A percentile compares a stretch with the other conserved stretches of the same genome.
Evolutionary conservation across 1,284 basidiomycete genomes (phyloP).

Genomic region (Singerocomus rubriflavus): DNA sequence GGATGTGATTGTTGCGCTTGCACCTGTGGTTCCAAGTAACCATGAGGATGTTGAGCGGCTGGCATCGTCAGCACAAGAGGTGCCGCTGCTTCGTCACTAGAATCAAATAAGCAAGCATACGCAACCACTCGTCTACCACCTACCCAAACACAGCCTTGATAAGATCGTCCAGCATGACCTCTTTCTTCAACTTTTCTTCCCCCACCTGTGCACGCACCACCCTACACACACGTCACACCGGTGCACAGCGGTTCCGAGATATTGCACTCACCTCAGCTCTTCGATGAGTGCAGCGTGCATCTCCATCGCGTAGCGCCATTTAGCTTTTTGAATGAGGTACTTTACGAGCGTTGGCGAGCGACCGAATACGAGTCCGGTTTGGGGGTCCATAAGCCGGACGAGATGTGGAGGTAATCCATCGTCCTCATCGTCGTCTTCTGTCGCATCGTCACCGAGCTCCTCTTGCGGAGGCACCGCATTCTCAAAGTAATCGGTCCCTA

Average conservation of each 20-base stretch:
- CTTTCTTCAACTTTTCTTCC: slow-evolving; percentile 52
- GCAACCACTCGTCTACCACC: slow-evolving; percentile 11
- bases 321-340: slow-evolving; percentile 79
- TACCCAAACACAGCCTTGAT: slow-evolving; percentile 54
- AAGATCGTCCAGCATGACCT: slow-evolving; percentile 51
- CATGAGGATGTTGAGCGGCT: slow-evolving; percentile 3
- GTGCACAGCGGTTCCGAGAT: too few relatives aligned
- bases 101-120: not conserved
- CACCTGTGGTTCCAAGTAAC: slow-evolving; percentile 10
- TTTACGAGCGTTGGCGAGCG: slow-evolving; percentile 59
- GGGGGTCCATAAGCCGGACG: slow-evolving; percentile 44
- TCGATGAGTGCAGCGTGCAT: slow-evolving; percentile 61
- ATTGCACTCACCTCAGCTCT: slow-evolving; percentile 46
- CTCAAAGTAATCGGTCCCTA: slow-evolving; percentile 31
- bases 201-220: slow-evolving; percentile 50
- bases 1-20: slow-evolving; percentile 12
- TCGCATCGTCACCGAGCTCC: slow-evolving; percentile 22
- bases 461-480: slow-evolving; percentile 12
- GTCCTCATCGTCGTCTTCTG: slow-evolving; percentile 32
- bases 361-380: slow-evolving; percentile 57
- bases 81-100: slow-evolving; percentile 32
- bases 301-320: slow-evolving; percentile 57
- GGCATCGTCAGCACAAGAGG: slow-evolving; percentile 14
- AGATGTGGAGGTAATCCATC: slow-evolving; percentile 55
- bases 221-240: slow-evolving; percentile 8